Evolutionary conservation across 208 protist species (phyloP), one percentile per base, ranked within the genome.

Genomic region (Acanthamoeba polyphaga): DNA sequence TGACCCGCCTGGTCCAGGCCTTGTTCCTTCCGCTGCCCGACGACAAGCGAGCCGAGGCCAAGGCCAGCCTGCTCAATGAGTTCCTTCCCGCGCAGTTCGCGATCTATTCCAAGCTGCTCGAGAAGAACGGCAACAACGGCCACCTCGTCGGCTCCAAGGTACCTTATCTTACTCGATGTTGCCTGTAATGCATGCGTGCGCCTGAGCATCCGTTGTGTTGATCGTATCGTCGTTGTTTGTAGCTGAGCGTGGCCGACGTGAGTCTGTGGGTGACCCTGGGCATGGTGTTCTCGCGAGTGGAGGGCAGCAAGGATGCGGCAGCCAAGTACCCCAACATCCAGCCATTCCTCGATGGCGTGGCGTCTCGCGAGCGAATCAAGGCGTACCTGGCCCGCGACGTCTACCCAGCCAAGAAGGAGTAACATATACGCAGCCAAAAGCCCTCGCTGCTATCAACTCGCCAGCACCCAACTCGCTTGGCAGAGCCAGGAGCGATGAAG

Each of bases 81-180:
- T 13, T 13, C 32, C 88, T 93, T 15, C 88, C 88, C 6, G 17
- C 3, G 5, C 66, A 53, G 32, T 29, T 93, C 22, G 62, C 0
- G 5, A 64, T 7, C 88, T 78, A 78, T 7, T 12, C 15, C 17
- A n/a, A 9, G 24, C 62, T 78, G 34, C 32, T 93, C 3, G 88
- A 38, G 34, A 93, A 93, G 88, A 93, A 78, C 58, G 84, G 84
- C 10, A 78, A 70, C 84, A 93, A 46, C 15, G 88, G 88, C 27
- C 78, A 38, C 88, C 38, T 93, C 46, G 62, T 93, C 22, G 88
- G 88, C 55, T 38, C 55, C 88, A 93, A 93, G 46, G 46, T 49
- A 49, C 38, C 38, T 43, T 43, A 5, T 43, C 38, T 2, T 43
- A 5, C 38, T 43, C 38, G 3, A 43, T 43, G 38, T 43, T 43